Base-by-base conservation (phyloP, 306 rosid species). In the Spatholobus suberectus region DNA sequence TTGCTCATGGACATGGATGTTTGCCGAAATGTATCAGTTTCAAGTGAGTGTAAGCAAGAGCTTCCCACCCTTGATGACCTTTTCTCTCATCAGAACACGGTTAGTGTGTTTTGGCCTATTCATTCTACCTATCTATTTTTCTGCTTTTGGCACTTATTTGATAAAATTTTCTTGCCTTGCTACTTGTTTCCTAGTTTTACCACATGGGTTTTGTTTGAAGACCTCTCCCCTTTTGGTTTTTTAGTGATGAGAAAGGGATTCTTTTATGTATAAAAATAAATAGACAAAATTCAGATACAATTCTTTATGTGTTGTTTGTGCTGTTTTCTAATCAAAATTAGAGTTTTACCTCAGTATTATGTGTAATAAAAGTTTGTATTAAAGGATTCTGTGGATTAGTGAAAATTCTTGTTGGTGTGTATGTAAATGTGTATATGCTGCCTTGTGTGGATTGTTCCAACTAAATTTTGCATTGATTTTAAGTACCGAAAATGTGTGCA, bases 31-130 rank as follows among this genome's bases (percentile, higher is more conserved):
- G 82, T 75, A 54, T 82, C 93, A 65, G 78, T 85, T 77, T 70
- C 87, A 46, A 21, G 54, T 43, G 83, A 85, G 59, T 71, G 69
- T 62, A 54, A 77, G 26, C 83, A 83, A 78, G 83, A 83, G 61
- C 29, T 73, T 23, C 57, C 81, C 67, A 54, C 66, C 78, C 73
- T 84, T 15, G 87, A 80, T 57, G 87, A 84, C 73, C 74, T 84
- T 65, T 84, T 84, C 47, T 62, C 87, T 44, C 49, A 80, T 79
- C 87, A 84, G 49, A 84, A 84, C 87, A 84, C 61, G 68, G 84
- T 84, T 24, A 74, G 78, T 78, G 3, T 17, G 13, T 2, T 67
- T 6, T 18, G 26, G 26, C 23, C 26, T 21, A 24, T 72, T 71
- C n/a, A 8, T 37, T 37, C 49, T 10, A 10, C 46, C 15, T 10